Evolutionary conservation across 2,329 filamentous ascomycete genomes (phyloP).

Genomic region (Colletotrichum melonis): DNA sequence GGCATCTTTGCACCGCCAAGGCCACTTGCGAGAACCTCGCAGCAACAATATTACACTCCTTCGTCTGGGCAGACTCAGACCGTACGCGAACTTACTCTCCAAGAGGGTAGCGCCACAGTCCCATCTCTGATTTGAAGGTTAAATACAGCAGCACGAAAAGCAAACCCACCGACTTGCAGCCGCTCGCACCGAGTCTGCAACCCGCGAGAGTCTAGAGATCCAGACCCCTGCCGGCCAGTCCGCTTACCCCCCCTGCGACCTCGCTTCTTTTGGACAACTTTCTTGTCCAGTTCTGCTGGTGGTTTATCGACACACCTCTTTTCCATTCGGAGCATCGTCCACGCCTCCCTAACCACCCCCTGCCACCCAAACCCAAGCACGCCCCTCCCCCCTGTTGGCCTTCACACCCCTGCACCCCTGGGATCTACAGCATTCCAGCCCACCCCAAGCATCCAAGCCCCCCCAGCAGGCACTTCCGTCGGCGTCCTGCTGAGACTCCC

Average conservation of each 20-base stretch:
- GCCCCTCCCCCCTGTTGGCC: slow-evolving; percentile 10
- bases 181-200: slow-evolving; percentile 30
- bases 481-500: slow-evolving; percentile 35
- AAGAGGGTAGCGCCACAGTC: slow-evolving; percentile 16
- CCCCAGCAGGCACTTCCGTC: slow-evolving; percentile 34
- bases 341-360: slow-evolving; percentile 19
- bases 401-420: slow-evolving; percentile 33
- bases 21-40: not conserved
- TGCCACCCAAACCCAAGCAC: slow-evolving; percentile 14
- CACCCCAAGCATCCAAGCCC: slow-evolving; percentile 36
- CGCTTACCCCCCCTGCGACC: slow-evolving; percentile 18
- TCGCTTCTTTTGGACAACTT: slow-evolving; percentile 8
- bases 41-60: not conserved
- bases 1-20: not conserved
- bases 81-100: too few species aligned
- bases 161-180: slow-evolving; percentile 2
- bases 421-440: slow-evolving; percentile 36
- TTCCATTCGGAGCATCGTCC: too few species aligned
- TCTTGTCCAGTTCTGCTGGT: slow-evolving; percentile 2
- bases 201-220: slow-evolving; percentile 18
- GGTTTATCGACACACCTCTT: not conserved
- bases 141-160: slow-evolving; percentile 3
- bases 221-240: slow-evolving; percentile 33
- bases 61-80: not conserved
- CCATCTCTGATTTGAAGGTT: slow-evolving; percentile 13